phyloP scores from a whole-genome alignment of 2,329 filamentous ascomycete species.

The Fusarium domesticum region DNA sequence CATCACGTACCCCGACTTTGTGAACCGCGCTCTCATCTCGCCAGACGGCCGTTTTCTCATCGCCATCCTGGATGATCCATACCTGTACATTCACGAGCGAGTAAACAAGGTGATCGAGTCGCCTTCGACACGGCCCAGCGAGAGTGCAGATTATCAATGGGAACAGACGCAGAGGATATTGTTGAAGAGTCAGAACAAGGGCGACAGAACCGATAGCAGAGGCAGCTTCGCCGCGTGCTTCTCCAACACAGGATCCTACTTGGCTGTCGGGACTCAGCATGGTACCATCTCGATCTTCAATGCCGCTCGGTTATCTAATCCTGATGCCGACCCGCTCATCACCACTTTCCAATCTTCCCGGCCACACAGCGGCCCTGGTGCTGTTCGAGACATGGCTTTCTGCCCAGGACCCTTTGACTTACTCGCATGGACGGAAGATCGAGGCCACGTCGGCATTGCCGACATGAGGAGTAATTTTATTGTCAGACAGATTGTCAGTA shows the following conservation, averaged over 20 bases:
- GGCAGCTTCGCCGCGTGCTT: slow-evolving; percentile 79
- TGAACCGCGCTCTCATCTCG: slow-evolving; percentile 93
- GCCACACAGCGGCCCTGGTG: slow-evolving; percentile 66
- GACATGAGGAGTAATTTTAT: slow-evolving; percentile 67
- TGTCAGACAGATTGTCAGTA: slow-evolving; percentile 64
- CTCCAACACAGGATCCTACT: slow-evolving; percentile 65
- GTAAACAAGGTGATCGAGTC: slow-evolving; percentile 35
- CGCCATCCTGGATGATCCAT: slow-evolving; percentile 83
- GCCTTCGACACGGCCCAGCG: slow-evolving; percentile 19
- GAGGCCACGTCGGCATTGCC: slow-evolving; percentile 69
- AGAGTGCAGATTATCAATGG: slow-evolving; percentile 47
- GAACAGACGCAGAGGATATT: slow-evolving; percentile 49
- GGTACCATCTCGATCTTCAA: slow-evolving; percentile 76
- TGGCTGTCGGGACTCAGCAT: slow-evolving; percentile 77
- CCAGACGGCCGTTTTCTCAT: slow-evolving; percentile 79
- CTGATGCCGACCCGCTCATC: slow-evolving; percentile 59
- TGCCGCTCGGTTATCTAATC: slow-evolving; percentile 45
- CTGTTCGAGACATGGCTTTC: slow-evolving; percentile 88
- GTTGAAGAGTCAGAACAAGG: slow-evolving; percentile 55
- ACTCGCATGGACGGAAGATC: slow-evolving; percentile 90
- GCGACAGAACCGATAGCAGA: slow-evolving; percentile 54
- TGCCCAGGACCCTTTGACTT: slow-evolving; percentile 87
- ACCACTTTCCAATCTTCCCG: slow-evolving; percentile 76
- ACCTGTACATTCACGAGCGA: slow-evolving; percentile 76
- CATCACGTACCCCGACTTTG: slow-evolving; percentile 74